Evolutionary conservation across 306 rosid species (phyloP).

Genomic region (Fragaria ananassa): DNA sequence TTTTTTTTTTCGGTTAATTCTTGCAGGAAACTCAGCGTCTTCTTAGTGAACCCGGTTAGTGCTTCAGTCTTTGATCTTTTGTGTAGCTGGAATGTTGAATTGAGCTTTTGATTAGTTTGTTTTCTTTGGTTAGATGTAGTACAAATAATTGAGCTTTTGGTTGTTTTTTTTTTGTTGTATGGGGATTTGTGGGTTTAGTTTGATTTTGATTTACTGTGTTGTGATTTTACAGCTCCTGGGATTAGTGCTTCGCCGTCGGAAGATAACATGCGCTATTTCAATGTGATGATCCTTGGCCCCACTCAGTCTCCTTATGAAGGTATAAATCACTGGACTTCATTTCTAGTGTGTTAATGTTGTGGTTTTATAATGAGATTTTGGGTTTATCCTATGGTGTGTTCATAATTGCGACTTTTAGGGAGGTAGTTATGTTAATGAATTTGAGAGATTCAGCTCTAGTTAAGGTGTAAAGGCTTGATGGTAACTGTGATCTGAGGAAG

Average conservation of each 20-base stretch:
- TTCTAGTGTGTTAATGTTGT: background rate
- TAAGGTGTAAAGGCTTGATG: background rate
- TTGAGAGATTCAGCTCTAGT: background rate
- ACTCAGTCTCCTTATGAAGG: conserved; percentile 99
- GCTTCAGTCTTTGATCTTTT: conserved; percentile 14
- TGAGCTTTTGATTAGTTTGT: background rate
- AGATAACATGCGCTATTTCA: conserved; percentile 94
- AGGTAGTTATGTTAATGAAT: background rate
- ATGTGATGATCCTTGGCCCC: conserved; percentile 98
- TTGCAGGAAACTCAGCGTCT: conserved; percentile 95
- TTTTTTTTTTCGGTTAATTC: conserved; percentile 22
- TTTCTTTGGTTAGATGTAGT: background rate
- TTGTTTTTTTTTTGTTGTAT: background rate
- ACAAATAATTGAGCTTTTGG: background rate
- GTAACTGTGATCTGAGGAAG: background rate
- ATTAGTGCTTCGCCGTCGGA: conserved; percentile 97
- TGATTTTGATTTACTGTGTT: conserved; percentile 24
- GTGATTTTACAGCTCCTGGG: conserved; percentile 75
- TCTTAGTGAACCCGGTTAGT: conserved; percentile 91
- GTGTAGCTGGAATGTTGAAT: conserved; percentile 16
- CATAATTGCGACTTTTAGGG: background rate
- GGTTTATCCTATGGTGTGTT: too few relatives aligned
- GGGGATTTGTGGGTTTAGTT: conserved; percentile 8
- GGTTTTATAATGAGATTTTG: background rate
- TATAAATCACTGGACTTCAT: conserved; percentile 16